Conservation (phyloP, 1,284 basidiomycete species). For the Ustilago vetiveriae region DNA sequence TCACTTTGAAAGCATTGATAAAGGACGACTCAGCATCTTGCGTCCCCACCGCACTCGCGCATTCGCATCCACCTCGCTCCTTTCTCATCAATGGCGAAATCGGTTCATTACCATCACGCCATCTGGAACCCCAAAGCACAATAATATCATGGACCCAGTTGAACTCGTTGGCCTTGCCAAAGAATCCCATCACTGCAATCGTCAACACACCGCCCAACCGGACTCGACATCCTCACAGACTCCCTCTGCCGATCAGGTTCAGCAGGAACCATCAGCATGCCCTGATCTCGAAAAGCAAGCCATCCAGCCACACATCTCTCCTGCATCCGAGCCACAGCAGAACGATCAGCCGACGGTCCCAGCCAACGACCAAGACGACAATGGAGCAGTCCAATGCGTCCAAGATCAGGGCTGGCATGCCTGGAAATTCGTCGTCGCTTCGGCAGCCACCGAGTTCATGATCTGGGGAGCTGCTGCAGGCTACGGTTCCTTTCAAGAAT, state of each 20-base stretch:
- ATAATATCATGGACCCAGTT: constrained; percentile 28
- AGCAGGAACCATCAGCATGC: neutral
- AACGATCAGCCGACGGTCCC: too few relatives aligned
- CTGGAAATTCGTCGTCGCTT: constrained; percentile 38
- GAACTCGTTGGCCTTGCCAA: constrained; percentile 15
- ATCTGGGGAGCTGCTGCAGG: constrained; percentile 52
- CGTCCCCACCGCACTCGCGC: too few relatives aligned
- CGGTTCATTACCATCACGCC: constrained; percentile 2
- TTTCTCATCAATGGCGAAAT: constrained; percentile 15
- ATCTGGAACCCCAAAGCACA: neutral
- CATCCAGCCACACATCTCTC: too few relatives aligned
- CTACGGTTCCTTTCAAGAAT: constrained; percentile 63
- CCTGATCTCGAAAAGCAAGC: constrained; percentile 2
- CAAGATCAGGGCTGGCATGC: constrained; percentile 38
- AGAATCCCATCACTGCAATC: constrained; percentile 10
- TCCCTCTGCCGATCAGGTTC: neutral
- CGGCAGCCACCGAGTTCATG: constrained; percentile 44
- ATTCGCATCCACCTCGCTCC: neutral
- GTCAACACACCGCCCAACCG: too few relatives aligned
- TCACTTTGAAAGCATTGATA: too few relatives aligned
- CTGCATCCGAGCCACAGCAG: too few relatives aligned
- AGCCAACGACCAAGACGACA: neutral
- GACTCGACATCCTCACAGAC: neutral
- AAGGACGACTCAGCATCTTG: too few relatives aligned
- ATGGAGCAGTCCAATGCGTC: neutral